Evolutionary conservation across 108 stramenopile species (phyloP), one percentile per base, ranked within the genome.

Genomic region (Discostella stelligeroides): DNA sequence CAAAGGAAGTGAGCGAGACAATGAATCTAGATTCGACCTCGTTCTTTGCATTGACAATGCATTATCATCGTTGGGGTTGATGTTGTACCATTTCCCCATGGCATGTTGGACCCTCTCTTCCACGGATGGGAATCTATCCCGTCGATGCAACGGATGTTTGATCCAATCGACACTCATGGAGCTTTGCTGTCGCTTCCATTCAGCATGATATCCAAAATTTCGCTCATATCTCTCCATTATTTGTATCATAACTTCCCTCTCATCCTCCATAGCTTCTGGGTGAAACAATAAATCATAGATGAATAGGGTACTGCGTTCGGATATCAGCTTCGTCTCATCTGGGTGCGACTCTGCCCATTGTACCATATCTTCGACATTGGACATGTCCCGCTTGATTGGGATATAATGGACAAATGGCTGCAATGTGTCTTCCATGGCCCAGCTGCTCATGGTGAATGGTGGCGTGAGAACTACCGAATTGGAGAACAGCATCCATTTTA

Each of bases 21-120:
- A 10, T 7, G 23, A 38, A 43, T 43, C 24, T 14, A 60, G 21
- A 5, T 67, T 60, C 25, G 47, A 59, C 42, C 62, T 50, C 15
- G 34, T 34, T 23, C 59, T 7, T 47, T 68, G 66, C 74, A 75
- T 75, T 0, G 74, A 75, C 34, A 68, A 13, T 17, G 37, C 24
- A 24, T 48, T 15, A 10, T 40, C 17, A 17, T 46, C 38, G 29
- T 63, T 37, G 34, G 5, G 7, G 14, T 40, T 12, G n/a, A 56
- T 53, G 51, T 66, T 18, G 70, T 86, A 86, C 90, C 90, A 95
- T 24, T 88, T 82, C 14, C 79, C 79, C 87, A 89, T 88, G 65
- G 83, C 83, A 37, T 88, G 49, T 46, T 81, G 58, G 17, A 92
- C 71, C 27, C 90, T 84, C 25, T 88, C 83, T 72, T 88, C 85